Evolutionary conservation across 164 flowering plant genomes (phyloP), one percentile per base, ranked within the genome.

Genomic region (Cinnamomum micranthum): DNA sequence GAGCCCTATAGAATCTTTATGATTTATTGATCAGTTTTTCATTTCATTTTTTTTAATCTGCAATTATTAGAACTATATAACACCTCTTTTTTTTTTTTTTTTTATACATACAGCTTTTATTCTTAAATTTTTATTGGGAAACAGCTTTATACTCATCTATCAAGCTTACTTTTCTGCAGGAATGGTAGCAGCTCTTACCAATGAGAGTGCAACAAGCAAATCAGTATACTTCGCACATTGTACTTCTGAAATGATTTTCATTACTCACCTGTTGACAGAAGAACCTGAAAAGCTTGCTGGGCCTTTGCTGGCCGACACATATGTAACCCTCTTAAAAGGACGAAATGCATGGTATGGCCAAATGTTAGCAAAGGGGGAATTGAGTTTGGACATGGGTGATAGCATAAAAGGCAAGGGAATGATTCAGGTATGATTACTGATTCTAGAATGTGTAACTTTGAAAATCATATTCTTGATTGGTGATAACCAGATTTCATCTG

Each of bases 171-270:
- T 51, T 15, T 77, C 69, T n/a, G 52, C 84, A 92, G 98, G 97
- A 79, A 94, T 94, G 96, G 88, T 94, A 63, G 98, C 96, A 17
- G 91, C 96, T 74, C 84, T 94, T 51, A 94, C 98, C 50, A 94
- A 94, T 66, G 98, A 94, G 84, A 94, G 97, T 84, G 98, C 98
- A 68, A 94, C 98, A 33, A 94, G 97, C 88, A 92, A 94, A 82
- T 89, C 98, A 22, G 97, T 94, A n/a, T 92, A 94, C 82, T 94
- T 94, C 84, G 97, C 98, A 24, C 98, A 91, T 73, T 94, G 98
- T 81, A 94, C 98, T 75, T 94, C 98, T 23, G 97, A 92, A 85
- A 92, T 92, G 97, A 92, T 90, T 74, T 92, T 90, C 60, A 92
- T 92, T 50, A 92, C 97, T 71, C 94, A 92, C 82, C 81, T 90